phyloP scores from a whole-genome alignment of 495 filamentous ascomycete species.

The Entonaema liquescens region DNA sequence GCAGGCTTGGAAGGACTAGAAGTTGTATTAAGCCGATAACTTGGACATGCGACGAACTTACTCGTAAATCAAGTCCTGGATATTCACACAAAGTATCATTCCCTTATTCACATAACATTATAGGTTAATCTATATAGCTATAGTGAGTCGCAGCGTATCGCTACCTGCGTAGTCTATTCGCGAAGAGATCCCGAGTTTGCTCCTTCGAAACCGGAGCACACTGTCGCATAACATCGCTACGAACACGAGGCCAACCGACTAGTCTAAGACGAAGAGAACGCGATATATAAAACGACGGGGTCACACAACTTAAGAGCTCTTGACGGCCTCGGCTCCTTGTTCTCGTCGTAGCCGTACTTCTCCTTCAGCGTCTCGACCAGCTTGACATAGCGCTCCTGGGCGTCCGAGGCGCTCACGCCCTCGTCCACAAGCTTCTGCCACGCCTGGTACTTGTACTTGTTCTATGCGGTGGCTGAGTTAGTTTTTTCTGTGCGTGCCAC shows the following conservation, averaged over 20 bases:
- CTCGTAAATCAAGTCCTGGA: background rate
- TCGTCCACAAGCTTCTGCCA: constrained; percentile 73
- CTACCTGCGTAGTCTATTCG: constrained; percentile 7
- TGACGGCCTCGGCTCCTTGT: constrained; percentile 64
- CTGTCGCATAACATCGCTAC: constrained; percentile 23
- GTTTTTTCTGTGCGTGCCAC: background rate
- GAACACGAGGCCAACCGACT: constrained; percentile 8
- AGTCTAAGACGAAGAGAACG: background rate
- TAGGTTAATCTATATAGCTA: constrained; percentile 24
- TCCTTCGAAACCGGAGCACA: background rate
- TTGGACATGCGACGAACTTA: background rate
- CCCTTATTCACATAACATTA: constrained; percentile 6
- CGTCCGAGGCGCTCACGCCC: constrained; percentile 64
- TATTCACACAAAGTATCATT: background rate
- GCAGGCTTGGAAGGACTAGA: constrained; percentile 37
- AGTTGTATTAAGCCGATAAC: background rate
- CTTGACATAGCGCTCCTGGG: constrained; percentile 79
- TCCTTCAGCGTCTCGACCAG: constrained; percentile 73
- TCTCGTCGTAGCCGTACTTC: constrained; percentile 68
- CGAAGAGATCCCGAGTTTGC: background rate
- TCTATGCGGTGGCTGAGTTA: constrained; percentile 54
- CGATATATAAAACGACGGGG: background rate
- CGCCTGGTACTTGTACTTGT: constrained; percentile 78
- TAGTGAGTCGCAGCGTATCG: background rate
- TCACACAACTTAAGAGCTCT: constrained; percentile 34